Conservation (phyloP, 192 early-diverging fungal species). For the Mortierella alpina region DNA sequence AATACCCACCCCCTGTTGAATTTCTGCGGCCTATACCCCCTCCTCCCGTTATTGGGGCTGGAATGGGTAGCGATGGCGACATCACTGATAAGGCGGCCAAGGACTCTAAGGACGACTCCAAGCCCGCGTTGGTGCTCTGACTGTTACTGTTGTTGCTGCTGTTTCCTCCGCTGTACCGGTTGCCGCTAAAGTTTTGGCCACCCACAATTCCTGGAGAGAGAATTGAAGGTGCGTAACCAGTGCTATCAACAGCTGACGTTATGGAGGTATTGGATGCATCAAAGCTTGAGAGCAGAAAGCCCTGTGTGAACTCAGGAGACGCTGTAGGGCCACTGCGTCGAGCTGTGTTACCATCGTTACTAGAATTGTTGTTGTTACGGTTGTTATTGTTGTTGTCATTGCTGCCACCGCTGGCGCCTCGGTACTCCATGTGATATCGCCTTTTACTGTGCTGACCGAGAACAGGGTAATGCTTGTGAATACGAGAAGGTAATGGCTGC, state of each 20-base stretch:
- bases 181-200: background rate
- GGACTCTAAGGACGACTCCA: conserved; percentile 30
- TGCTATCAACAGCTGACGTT: background rate
- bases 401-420: conserved; percentile 1
- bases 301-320: conserved; percentile 6
- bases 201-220: background rate
- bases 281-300: background rate
- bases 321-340: conserved; percentile 2
- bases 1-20: background rate
- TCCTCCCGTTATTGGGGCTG: background rate
- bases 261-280: background rate
- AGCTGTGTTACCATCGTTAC: background rate
- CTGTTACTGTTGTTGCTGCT: conserved; percentile 7
- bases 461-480: too few species aligned
- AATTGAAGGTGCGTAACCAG: background rate
- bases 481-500: too few species aligned
- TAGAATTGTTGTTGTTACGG: conserved; percentile 20
- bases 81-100: conserved; percentile 23
- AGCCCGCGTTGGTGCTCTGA: conserved; percentile 1
- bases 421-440: background rate
- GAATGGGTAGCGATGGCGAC: conserved; percentile 10
- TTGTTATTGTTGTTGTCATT: conserved; percentile 5
- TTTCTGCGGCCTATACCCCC: background rate
- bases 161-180: background rate
- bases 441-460: too few species aligned